Evolutionary conservation across 148 eudicot genomes (phyloP), one percentile per base, ranked within the genome.

Genomic region (Vaccinium macrocarpon): DNA sequence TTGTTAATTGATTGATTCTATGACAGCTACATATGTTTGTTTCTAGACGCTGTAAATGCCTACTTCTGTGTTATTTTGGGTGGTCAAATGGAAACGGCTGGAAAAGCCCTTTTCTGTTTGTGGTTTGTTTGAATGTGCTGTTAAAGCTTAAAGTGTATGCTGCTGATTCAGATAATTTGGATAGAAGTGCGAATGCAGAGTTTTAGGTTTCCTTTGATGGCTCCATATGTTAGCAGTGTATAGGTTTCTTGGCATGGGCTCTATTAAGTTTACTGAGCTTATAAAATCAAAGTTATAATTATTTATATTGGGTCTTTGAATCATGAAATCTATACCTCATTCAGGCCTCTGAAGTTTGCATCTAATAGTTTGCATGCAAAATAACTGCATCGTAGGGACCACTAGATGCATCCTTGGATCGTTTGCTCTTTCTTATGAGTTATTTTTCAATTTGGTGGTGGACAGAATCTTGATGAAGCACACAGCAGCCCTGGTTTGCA

Each of bases 401-500:
- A 66, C 18, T 49, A 27, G 27, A 81, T 62, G 73, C 57, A 23
- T 35, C 57, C 13, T 42, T 6, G 59, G 48, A 25, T 68, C 0
- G 18, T 12, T 66, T 23, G 21, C 57, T 27, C 50, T 61, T 84
- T 51, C 48, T 82, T 61, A 12, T 49, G 18, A 86, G 42, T 55
- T 32, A 64, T 74, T 80, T 70, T 76, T 8, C 14, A 23, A 76
- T 71, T 85, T 8, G 75, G 52, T 83, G 86, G 79, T 85, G 79
- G 83, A 64, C 93, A 97, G 99, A 95, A 90, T 87, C 84, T 97
- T 86, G 99, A 97, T 86, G 99, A 97, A 91, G 96, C 93, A 48
- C 93, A 97, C 90, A 95, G 98, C 90, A 97, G 98, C 88, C 93
- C 98, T 86, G 99, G 99, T 83, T 89, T 97, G 90, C 96, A 95